Evolutionary conservation across 257 asterid species (phyloP).

Genomic region (Capsicum baccatum): DNA sequence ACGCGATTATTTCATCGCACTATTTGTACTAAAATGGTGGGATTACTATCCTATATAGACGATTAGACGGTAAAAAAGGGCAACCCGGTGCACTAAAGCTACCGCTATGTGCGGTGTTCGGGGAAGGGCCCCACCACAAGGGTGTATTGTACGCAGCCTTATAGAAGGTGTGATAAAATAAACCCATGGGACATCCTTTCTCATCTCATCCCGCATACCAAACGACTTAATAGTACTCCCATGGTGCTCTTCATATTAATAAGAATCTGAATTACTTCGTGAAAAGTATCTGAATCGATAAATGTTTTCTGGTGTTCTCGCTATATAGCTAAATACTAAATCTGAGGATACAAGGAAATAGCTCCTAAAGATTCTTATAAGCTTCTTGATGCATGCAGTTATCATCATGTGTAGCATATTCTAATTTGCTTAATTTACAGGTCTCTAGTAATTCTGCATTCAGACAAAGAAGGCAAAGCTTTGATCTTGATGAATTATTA

Average conservation of each 20-base stretch:
- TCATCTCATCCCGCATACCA: too few species aligned
- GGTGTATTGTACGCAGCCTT: too few species aligned
- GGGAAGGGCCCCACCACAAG: too few species aligned
- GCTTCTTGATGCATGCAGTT: slow-evolving; percentile 18
- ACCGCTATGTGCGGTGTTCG: too few species aligned
- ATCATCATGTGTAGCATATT: neutral
- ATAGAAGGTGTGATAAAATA: too few species aligned
- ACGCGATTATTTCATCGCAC: too few species aligned
- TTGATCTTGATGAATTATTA: slow-evolving; percentile 77
- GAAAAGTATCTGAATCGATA: neutral
- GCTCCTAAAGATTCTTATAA: slow-evolving; percentile 6
- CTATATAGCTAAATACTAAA: neutral
- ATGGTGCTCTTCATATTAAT: slow-evolving; percentile 18
- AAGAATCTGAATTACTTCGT: neutral
- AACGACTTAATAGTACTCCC: neutral
- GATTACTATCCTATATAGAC: too few species aligned
- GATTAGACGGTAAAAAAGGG: too few species aligned
- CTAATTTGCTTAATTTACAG: slow-evolving; percentile 42
- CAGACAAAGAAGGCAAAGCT: slow-evolving; percentile 68
- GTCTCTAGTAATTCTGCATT: slow-evolving; percentile 50
- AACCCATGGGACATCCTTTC: too few species aligned
- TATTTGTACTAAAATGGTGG: too few species aligned
- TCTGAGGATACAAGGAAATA: neutral
- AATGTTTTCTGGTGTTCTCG: neutral
- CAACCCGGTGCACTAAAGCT: too few species aligned